These are phyloP conservation scores for Geotrichum bryndzae DNA, from an alignment of 1,139 yeast species.

Conservation along the genomic window DNA sequence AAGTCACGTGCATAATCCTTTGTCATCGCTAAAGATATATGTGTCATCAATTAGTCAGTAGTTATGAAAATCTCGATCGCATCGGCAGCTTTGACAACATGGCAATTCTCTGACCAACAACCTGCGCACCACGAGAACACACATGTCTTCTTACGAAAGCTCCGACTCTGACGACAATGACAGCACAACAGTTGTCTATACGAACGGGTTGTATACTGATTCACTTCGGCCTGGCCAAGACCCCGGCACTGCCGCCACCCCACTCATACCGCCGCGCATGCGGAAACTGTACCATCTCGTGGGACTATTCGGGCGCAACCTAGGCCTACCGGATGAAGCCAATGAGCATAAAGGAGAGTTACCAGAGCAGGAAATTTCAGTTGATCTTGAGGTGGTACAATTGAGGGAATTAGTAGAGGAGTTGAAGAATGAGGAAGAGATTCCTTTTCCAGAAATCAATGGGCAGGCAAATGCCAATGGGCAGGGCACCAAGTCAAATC, in stretches of 20 bases:
- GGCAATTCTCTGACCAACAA: not conserved
- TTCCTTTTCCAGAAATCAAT: not conserved
- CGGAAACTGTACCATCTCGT: conserved; percentile 13
- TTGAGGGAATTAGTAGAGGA: not conserved
- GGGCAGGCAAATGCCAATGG: not conserved
- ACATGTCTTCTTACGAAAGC: not conserved
- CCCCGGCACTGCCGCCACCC: not conserved
- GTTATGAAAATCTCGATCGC: not conserved
- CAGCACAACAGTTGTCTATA: not conserved
- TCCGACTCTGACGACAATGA: not conserved
- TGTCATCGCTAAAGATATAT: not conserved
- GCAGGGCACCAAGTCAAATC: not conserved
- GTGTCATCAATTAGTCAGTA: not conserved
- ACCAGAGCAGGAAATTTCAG: not conserved
- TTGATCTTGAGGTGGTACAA: not conserved
- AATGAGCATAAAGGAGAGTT: not conserved
- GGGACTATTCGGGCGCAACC: conserved; percentile 12
- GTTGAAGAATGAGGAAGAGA: not conserved
- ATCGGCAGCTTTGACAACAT: not conserved
- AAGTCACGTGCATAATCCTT: not conserved
- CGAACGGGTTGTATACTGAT: not conserved
- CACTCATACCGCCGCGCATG: conserved; percentile 1
- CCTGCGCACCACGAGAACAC: not conserved
- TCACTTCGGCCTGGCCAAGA: not conserved
- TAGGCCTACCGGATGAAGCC: not conserved